phyloP scores from a whole-genome alignment of 2,329 filamentous ascomycete species.

The Penicillium expansum region DNA sequence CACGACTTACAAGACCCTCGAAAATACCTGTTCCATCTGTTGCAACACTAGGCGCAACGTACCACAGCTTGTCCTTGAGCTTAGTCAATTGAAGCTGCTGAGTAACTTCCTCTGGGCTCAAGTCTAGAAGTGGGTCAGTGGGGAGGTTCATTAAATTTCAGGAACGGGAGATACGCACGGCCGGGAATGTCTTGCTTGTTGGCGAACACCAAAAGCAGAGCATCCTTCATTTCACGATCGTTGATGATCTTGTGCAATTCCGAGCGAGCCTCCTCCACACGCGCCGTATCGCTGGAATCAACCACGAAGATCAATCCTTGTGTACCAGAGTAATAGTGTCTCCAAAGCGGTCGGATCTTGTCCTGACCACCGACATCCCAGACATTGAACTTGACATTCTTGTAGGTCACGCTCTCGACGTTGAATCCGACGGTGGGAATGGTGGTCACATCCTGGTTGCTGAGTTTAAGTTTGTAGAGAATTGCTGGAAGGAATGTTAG shows the following conservation, averaged over 20 bases:
- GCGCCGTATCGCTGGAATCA: conserved; percentile 85
- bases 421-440: conserved; percentile 99
- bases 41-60: conserved; percentile 78
- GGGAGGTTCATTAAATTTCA: not conserved
- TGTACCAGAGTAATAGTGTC: conserved; percentile 95
- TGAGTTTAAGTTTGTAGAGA: conserved; percentile 95
- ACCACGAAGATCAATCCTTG: conserved; percentile 99
- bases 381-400: conserved; percentile 99
- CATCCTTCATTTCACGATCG: conserved; percentile 96
- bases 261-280: conserved; percentile 88
- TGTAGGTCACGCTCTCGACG: conserved; percentile 97
- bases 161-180: conserved; percentile 51
- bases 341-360: conserved; percentile 96
- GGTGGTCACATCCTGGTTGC: conserved; percentile 92
- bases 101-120: conserved; percentile 77
- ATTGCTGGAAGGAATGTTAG: conserved; percentile 58
- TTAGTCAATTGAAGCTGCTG: conserved; percentile 72
- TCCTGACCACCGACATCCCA: conserved; percentile 99
- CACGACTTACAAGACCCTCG: conserved; percentile 65
- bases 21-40: conserved; percentile 77
- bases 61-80: conserved; percentile 81
- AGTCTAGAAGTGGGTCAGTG: conserved; percentile 51
- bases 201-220: conserved; percentile 88
- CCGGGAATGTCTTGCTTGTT: conserved; percentile 97
- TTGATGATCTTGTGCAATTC: conserved; percentile 97